Evolutionary conservation across 139 green algal species (phyloP), one percentile per base, ranked within the genome.

Genomic region (Desmodesmus armatus): DNA sequence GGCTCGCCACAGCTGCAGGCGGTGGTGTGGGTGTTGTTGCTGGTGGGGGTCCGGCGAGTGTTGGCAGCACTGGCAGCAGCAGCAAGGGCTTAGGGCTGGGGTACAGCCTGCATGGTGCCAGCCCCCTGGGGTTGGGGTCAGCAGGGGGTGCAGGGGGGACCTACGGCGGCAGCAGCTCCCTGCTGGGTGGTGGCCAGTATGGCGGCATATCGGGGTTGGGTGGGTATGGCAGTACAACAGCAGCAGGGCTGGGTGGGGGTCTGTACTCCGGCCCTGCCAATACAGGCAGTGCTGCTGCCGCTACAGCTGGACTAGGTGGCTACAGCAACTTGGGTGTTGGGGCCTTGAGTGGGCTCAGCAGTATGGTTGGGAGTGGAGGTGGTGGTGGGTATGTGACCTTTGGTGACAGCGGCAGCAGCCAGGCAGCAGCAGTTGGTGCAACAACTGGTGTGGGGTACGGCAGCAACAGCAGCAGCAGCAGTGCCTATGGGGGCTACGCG

Each of bases 331-430:
- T 29, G 25, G 60, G 60, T 17, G 60, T 9, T 33, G 60, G 60
- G 23, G 17, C 25, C 11, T 33, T 5, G 11, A 69, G 60, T 17
- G 23, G 27, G 25, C 17, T 69, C 11, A 33, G 11, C 5, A 17
- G 60, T 29, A 7, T 69, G 60, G 60, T 9, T 33, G 25, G 15
- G 60, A 33, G 60, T 39, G 71, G 29, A 5, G 25, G 51, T 1
- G 72, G 5, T 33, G 47, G 76, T n/a, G 76, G 55, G 1, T 82
- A 82, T 71, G 55, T 55, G 5, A 25, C 76, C 25, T 39, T 82
- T 35, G 25, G 53, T 7, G 76, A 55, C 0, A 53, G 49, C 5
- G 37, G 60, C 51, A 51, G 33, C n/a, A 51, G 74, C 35, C 63
- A 60, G 39, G 43, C 72, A 44, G n/a, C 5, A 47, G 41, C 37